Base-by-base conservation (phyloP, 352 stramenopile genomes). In the Pythium chondricola region DNA sequence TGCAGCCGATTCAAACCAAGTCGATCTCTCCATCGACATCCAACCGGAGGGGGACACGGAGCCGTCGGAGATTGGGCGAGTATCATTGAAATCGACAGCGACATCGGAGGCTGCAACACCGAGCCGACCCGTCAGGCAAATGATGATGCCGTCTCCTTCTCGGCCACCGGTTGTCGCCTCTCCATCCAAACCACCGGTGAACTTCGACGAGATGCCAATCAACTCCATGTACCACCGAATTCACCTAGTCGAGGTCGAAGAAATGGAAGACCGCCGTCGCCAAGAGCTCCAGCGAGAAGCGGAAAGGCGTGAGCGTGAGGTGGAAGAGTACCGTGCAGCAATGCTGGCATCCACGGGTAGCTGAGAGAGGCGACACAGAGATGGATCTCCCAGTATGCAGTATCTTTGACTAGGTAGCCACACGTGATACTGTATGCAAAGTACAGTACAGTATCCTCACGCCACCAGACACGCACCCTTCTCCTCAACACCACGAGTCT, bases 181-280 rank as follows among this genome's bases (percentile, higher is more conserved):
- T 13, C 56, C 56, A 30, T 52, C 44, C 18, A 50, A 52, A n/a
- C 41, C 42, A 17, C 37, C 44, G 0, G 35, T 60, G 26, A 65
- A 59, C 33, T 58, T 52, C 22, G 77, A 89, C 7, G 74, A 89
- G 21, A 70, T 89, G 35, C 77, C 74, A 10, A 88, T 88, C 46
- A 71, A 73, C 43, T 84, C 72, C 25, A 88, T 81, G 46, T 88
- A 88, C 49, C 77, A 88, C 54, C 77, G 77, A 36, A 62, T 86
- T 27, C 77, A 83, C 47, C 48, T 65, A n/a, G 69, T 69, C 7
- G 61, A 83, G 32, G 58, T 81, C 36, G 74, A 66, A 17, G 61
- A 75, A 27, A 62, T 73, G 50, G 71, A 85, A 32, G 49, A 49
- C 5, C 65, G 65, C 29, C 63, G 71, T 6, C 63, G 63, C 18